Base-by-base conservation (phyloP, 1,139 yeast species). In the Scheffersomyces quercinus region DNA sequence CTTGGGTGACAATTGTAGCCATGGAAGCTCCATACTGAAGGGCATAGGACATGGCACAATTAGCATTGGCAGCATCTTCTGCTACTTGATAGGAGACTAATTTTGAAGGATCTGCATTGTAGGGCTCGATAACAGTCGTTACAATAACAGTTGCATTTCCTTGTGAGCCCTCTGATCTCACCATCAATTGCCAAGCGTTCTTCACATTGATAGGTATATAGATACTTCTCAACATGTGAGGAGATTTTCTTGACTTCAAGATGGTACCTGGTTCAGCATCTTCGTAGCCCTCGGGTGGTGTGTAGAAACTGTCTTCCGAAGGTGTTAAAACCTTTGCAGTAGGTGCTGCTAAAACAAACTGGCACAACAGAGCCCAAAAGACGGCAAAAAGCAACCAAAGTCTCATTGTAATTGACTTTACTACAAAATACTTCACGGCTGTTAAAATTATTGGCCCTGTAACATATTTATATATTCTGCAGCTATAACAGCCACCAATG, bases 31-130 rank as follows among this genome's bases (percentile, higher is more conserved):
- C 65, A n/a, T 45, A 41, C 36, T 48, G 47, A 15, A 65, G 49
- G 0, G 65, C 58, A 47, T 64, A 68, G 0, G 74, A 68, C 1
- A 70, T 65, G 3, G 70, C 55, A 56, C 75, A 70, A 45, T 64
- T 46, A 1, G 44, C 15, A 20, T 43, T 42, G 2, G 70, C 53
- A 10, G 71, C 48, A 51, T 70, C 73, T 50, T 67, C 59, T 37
- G 72, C 70, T n/a, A 60, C 46, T 44, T 67, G 72, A 48, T 64
- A 68, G 8, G 69, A 58, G 6, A 70, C 51, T 12, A 70, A 40
- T 43, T 60, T 60, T 4, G 54, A 48, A 8, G 60, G 52, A 43
- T 68, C 64, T 7, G 67, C 65, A 44, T 65, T 59, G 40, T 49
- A 56, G 1, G 75, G 73, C 45, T 58, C 62, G 11, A 67, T 54